phyloP scores from a whole-genome alignment of 176 grass and related monocot genomes.

The Saccharum spontaneum region DNA sequence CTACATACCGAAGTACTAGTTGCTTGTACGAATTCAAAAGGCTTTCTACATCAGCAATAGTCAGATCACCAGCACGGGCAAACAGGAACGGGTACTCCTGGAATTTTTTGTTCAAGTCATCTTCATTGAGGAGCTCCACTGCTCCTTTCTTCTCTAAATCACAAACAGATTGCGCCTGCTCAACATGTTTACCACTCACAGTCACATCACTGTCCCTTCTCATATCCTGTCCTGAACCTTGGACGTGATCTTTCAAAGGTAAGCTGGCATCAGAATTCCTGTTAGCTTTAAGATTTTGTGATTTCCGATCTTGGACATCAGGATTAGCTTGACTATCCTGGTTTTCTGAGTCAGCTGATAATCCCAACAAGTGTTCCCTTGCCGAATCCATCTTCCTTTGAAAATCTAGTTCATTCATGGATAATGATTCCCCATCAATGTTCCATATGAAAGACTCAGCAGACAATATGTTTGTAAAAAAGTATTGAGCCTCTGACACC shows the following conservation, averaged over 20 bases:
- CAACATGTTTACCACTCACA: slow-evolving; percentile 41
- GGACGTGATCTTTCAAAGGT: slow-evolving; percentile 38
- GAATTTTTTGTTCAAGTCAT: slow-evolving; percentile 65
- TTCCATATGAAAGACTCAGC: slow-evolving; percentile 99
- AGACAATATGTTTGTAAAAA: slow-evolving; percentile 94
- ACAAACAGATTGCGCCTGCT: slow-evolving; percentile 39
- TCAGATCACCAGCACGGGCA: slow-evolving; percentile 82
- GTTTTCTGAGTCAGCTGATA: slow-evolving; percentile 48
- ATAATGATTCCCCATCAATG: slow-evolving; percentile 81
- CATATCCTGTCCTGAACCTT: slow-evolving; percentile 42
- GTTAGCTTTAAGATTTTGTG: slow-evolving; percentile 36
- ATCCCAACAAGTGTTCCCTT: slow-evolving; percentile 59
- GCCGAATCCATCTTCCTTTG: slow-evolving; percentile 91
- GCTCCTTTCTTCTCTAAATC: slow-evolving; percentile 86
- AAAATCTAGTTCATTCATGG: slow-evolving; percentile 85
- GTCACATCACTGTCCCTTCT: slow-evolving; percentile 49
- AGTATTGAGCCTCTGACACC: slow-evolving; percentile 89
- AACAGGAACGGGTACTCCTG: slow-evolving; percentile 85
- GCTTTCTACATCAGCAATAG: slow-evolving; percentile 84
- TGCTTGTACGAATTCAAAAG: slow-evolving; percentile 91
- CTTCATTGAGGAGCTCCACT: slow-evolving; percentile 68
- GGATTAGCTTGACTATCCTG: slow-evolving; percentile 46
- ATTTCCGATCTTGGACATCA: slow-evolving; percentile 38
- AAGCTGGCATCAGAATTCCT: slow-evolving; percentile 41
- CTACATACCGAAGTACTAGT: slow-evolving; percentile 66